Evolutionary conservation across 2,329 filamentous ascomycete genomes (phyloP), one percentile per base, ranked within the genome.

Genomic region (Trichoderma sp.): DNA sequence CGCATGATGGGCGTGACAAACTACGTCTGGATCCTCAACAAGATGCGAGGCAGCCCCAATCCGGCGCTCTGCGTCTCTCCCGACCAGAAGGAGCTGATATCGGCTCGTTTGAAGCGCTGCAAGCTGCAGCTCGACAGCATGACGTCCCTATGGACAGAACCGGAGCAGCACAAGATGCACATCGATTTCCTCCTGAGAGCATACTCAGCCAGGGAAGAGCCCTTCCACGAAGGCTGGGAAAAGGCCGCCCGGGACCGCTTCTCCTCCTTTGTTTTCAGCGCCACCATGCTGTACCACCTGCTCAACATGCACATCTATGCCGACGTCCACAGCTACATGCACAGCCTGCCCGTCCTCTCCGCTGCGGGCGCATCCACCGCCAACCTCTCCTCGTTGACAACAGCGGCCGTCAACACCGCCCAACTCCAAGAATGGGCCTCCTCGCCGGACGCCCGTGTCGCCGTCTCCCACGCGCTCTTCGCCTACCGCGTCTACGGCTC

Each of bases 281-380:
- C 74, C 1, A 66, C 71, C 4, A 75, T 78, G 69, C 72, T 79
- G 0, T 76, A 78, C 51, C 74, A 78, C 48, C 69, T 79, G 2
- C 72, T 79, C 51, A 72, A 66, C 2, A 68, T 80, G 15, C 74
- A 79, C 43, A 67, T 80, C 0, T 74, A 74, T 34, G 71, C 76
- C 5, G 77, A 81, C 34, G 68, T 76, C 0, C 65, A 71, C 3
- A 71, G 67, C 2, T 71, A 78, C 9, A 73, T 70, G 12, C 69
- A 72, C 2, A 64, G 76, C 0, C 73, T 69, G 7, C 66, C 67
- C 17, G 67, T 54, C 17, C 57, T 62, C 3, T 34, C 69, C 1
- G 24, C 64, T 1, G 48, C 65, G 3, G 60, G 65, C 5, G 64
- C 62, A 68, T 14, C 64, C 4, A 56, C 69, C 2, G 43, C 67